Evolutionary conservation across 257 asterid genomes (phyloP).

Genomic region (Verbascum thapsus): DNA sequence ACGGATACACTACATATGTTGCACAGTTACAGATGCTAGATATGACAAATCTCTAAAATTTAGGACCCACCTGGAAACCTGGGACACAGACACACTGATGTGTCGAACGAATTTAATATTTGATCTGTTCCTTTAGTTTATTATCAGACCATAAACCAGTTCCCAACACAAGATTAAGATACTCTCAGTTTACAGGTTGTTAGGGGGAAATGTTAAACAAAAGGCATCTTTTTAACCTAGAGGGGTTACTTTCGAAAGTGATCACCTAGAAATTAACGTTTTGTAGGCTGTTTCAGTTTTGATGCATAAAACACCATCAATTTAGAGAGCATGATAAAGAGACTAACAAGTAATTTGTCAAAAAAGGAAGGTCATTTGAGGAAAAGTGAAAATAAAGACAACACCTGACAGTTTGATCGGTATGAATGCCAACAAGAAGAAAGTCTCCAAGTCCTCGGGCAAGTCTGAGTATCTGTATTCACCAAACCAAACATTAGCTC

Average conservation of each 20-base stretch:
- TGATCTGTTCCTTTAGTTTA: not conserved
- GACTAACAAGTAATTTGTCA: not conserved
- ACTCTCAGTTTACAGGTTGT: too few relatives aligned
- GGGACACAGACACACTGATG: too few relatives aligned
- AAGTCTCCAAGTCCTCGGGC: slow-evolving; percentile 98
- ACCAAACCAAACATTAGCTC: slow-evolving; percentile 26
- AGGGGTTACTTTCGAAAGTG: slow-evolving; percentile 8
- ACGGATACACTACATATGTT: too few relatives aligned
- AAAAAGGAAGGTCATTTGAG: slow-evolving; percentile 11
- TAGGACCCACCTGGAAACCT: not conserved
- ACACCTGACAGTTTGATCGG: slow-evolving; percentile 93
- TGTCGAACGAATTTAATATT: not conserved
- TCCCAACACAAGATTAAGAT: not conserved
- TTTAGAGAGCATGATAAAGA: too few relatives aligned
- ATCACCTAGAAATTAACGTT: slow-evolving; percentile 4
- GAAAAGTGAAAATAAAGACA: slow-evolving; percentile 21
- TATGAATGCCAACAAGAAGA: slow-evolving; percentile 98
- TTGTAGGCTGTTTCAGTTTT: not conserved
- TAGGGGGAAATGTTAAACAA: too few relatives aligned
- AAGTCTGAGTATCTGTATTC: slow-evolving; percentile 75
- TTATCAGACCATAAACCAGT: not conserved
- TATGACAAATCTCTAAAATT: not conserved
- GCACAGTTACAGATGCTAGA: too few relatives aligned
- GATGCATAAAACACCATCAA: slow-evolving; percentile 10
- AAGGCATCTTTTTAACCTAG: too few relatives aligned